phyloP scores from a whole-genome alignment of 1,284 basidiomycete genomes.

The Malassezia japonica region DNA sequence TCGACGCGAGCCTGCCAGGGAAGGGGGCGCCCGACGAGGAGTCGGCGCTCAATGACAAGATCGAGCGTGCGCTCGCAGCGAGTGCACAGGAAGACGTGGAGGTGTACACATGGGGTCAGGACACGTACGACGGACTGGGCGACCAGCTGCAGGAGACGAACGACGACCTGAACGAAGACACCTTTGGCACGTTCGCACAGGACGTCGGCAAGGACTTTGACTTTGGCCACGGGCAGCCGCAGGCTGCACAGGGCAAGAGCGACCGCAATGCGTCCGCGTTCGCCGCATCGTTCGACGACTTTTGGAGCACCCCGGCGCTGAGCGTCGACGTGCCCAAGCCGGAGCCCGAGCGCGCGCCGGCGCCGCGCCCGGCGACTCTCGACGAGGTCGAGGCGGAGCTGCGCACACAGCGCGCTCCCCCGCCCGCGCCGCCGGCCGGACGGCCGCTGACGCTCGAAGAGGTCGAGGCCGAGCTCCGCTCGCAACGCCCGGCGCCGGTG shows the following conservation, averaged over 20 bases:
- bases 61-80: slow-evolving; percentile 53
- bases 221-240: slow-evolving; percentile 54
- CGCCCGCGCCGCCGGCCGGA: not conserved
- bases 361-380: slow-evolving; percentile 34
- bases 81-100: slow-evolving; percentile 64
- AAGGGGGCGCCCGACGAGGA: slow-evolving; percentile 26
- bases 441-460: slow-evolving; percentile 73
- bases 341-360: slow-evolving; percentile 19
- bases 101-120: slow-evolving; percentile 77
- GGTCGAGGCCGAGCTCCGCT: slow-evolving; percentile 70
- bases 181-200: slow-evolving; percentile 60
- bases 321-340: too few species aligned
- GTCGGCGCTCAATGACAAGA: slow-evolving; percentile 37
- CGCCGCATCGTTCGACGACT: slow-evolving; percentile 44
- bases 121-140: slow-evolving; percentile 78
- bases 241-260: slow-evolving; percentile 3
- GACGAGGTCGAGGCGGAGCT: slow-evolving; percentile 50
- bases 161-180: slow-evolving; percentile 60
- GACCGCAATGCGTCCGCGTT: slow-evolving; percentile 32
- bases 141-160: slow-evolving; percentile 66
- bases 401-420: slow-evolving; percentile 10
- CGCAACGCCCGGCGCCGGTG: slow-evolving; percentile 10
- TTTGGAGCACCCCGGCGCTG: slow-evolving; percentile 36
- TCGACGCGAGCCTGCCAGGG: slow-evolving; percentile 39
- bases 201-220: slow-evolving; percentile 71